phyloP scores from a whole-genome alignment of 1,284 basidiomycete genomes.

The Pterulicium gracile region DNA sequence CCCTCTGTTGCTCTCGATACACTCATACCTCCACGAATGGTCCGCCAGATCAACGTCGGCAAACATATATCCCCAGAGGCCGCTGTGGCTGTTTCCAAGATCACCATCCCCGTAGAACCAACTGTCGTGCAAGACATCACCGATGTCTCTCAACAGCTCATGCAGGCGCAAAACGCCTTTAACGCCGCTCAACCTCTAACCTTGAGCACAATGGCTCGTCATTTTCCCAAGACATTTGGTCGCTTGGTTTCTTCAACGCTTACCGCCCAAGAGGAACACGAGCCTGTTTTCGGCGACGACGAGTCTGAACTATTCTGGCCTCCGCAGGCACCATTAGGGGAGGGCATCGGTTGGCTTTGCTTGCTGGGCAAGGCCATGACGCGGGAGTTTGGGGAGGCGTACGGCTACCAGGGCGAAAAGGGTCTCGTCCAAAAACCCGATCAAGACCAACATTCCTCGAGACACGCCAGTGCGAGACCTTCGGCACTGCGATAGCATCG shows the following conservation, averaged over 20 bases:
- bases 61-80: slow-evolving; percentile 17
- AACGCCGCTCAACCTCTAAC: slow-evolving; percentile 20
- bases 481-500: not conserved
- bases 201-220: slow-evolving; percentile 49
- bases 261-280: slow-evolving; percentile 52
- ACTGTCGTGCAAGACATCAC: slow-evolving; percentile 16
- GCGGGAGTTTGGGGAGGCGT: slow-evolving; percentile 60
- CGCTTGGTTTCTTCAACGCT: slow-evolving; percentile 59
- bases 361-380: slow-evolving; percentile 74
- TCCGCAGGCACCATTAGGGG: slow-evolving; percentile 52
- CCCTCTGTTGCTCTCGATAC: slow-evolving; percentile 5
- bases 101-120: slow-evolving; percentile 22
- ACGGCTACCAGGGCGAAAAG: slow-evolving; percentile 57
- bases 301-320: slow-evolving; percentile 77
- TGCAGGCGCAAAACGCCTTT: slow-evolving; percentile 7
- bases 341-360: slow-evolving; percentile 71
- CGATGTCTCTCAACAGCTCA: slow-evolving; percentile 7
- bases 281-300: slow-evolving; percentile 70
- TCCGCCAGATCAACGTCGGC: not conserved
- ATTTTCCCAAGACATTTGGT: slow-evolving; percentile 63
- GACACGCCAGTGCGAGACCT: not conserved
- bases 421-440: slow-evolving; percentile 60
- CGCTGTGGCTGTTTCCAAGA: slow-evolving; percentile 24
- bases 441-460: slow-evolving; percentile 14
- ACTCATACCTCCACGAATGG: not conserved